phyloP scores from a whole-genome alignment of 768 basidiomycete genomes.

The Amanita pseudoporphyria region DNA sequence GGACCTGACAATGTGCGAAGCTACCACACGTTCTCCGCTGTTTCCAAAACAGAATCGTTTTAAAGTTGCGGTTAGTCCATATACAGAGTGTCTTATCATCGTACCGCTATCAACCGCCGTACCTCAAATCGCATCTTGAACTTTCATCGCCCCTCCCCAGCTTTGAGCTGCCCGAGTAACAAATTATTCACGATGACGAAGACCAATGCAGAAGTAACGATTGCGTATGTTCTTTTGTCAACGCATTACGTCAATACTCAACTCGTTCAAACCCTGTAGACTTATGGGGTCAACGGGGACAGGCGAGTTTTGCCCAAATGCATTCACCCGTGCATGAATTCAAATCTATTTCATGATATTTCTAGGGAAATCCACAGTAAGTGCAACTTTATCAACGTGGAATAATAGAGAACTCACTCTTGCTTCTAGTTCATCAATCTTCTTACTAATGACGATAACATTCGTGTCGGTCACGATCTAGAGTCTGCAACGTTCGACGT shows the following conservation, averaged over 20 bases:
- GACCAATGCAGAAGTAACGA: background rate
- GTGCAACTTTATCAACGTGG: background rate
- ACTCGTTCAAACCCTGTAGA: background rate
- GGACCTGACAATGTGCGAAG: too few relatives aligned
- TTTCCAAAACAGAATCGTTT: too few relatives aligned
- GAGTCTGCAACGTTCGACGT: constrained; percentile 27
- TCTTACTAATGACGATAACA: constrained; percentile 22
- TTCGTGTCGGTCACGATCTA: too few relatives aligned
- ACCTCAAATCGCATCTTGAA: too few relatives aligned
- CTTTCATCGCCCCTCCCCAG: too few relatives aligned
- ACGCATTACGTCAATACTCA: background rate
- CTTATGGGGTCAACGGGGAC: background rate
- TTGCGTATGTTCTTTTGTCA: background rate
- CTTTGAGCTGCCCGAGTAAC: too few relatives aligned
- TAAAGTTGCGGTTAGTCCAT: too few relatives aligned
- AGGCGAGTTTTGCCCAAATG: background rate
- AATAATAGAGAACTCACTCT: background rate
- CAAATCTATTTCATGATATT: background rate
- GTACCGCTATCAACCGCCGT: too few relatives aligned
- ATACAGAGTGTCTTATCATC: too few relatives aligned
- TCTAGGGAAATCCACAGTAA: background rate
- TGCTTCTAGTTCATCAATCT: constrained; percentile 34
- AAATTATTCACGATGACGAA: too few relatives aligned
- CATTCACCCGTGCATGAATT: background rate
- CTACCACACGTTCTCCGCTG: too few relatives aligned